Percentiles rank a stretch among this genome's conserved stretches.
These are phyloP conservation scores for Pisolithus tinctorius DNA, from an alignment of 768 basidiomycete genomes.

Conservation along the genomic window DNA sequence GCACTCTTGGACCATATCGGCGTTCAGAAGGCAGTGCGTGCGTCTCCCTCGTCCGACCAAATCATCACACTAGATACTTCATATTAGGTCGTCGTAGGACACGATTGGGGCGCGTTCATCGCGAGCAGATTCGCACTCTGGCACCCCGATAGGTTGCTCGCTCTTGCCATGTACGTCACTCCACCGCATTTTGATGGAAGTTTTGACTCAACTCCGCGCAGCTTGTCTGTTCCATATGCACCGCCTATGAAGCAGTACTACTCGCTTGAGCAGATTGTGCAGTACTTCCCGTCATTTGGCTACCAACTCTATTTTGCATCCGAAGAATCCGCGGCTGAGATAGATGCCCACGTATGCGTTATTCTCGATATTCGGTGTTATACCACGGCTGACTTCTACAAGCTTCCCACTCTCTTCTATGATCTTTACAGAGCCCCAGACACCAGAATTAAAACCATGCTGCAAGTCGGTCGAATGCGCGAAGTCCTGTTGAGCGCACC, in stretches of 20 bases:
- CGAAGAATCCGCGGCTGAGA: conserved; percentile 41
- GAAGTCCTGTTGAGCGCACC: conserved; percentile 1
- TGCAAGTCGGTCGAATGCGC: conserved; percentile 7
- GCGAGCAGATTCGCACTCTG: conserved; percentile 66
- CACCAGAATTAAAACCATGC: neutral
- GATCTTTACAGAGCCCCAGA: conserved; percentile 4
- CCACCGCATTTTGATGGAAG: neutral
- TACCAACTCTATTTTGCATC: conserved; percentile 68
- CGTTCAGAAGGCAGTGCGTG: conserved; percentile 48
- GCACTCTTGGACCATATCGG: conserved; percentile 56
- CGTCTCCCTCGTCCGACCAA: neutral
- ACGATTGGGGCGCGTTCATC: conserved; percentile 73
- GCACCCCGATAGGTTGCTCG: conserved; percentile 57
- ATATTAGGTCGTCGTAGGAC: conserved; percentile 57
- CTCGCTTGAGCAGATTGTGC: conserved; percentile 45
- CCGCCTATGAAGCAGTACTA: conserved; percentile 48
- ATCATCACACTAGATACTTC: neutral
- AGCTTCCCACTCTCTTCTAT: conserved; percentile 15
- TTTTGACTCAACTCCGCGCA: conserved; percentile 20
- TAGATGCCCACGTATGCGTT: conserved; percentile 49
- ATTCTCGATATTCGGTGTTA: neutral
- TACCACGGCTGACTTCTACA: conserved; percentile 20
- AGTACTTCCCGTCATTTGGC: conserved; percentile 47
- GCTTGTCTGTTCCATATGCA: conserved; percentile 60
- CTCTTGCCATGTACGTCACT: conserved; percentile 51